Conservation (phyloP, 768 basidiomycete genomes). For the Pulveroboletus sp. region DNA sequence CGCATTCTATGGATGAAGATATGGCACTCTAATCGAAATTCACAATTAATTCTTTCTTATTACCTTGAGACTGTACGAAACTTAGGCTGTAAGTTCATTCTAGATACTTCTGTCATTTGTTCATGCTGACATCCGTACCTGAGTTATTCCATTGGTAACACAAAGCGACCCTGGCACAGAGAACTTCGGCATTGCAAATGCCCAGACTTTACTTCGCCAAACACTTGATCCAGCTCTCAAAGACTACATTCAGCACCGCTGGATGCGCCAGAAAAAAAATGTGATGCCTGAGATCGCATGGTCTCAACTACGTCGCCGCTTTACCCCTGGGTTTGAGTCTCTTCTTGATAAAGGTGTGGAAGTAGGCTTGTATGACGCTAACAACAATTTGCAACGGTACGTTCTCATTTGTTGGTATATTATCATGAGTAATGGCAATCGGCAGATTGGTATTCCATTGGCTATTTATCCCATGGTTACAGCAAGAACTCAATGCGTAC, state of each 20-base stretch:
- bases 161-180: conserved; percentile 5
- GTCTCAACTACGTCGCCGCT: conserved; percentile 32
- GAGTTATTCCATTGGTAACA: background rate
- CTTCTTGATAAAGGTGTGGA: conserved; percentile 27
- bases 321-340: conserved; percentile 36
- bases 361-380: conserved; percentile 31
- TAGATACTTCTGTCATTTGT: too few species aligned
- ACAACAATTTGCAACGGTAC: conserved; percentile 25
- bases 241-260: conserved; percentile 41
- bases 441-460: conserved; percentile 42
- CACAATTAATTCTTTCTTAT: conserved; percentile 1
- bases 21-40: conserved; percentile 1
- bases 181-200: conserved; percentile 1
- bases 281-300: conserved; percentile 43
- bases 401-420: background rate
- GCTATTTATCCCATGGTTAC: conserved; percentile 25
- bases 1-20: conserved; percentile 1
- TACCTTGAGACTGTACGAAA: background rate
- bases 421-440: too few species aligned
- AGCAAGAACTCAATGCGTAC: conserved; percentile 7
- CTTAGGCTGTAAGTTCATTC: background rate
- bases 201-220: background rate
- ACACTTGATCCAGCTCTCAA: conserved; percentile 34
- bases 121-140: too few species aligned
- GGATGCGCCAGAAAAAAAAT: conserved; percentile 36